phyloP scores from a whole-genome alignment of 208 protist genomes.

The Trypanosomatidae sp. region DNA sequence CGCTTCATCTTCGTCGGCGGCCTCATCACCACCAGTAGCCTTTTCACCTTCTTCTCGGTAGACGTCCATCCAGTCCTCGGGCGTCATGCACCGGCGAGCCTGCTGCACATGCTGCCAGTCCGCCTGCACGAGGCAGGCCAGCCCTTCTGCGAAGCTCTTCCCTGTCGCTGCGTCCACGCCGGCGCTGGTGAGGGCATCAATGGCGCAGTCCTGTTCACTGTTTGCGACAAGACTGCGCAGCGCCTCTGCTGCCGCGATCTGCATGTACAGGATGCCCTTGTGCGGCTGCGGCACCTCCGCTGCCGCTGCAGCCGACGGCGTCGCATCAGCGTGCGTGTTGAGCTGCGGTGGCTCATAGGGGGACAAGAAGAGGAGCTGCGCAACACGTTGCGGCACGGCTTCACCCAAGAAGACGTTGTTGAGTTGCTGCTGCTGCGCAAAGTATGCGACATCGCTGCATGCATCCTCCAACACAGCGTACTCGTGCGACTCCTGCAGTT shows the following conservation, averaged over 20 bases:
- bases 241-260: slow-evolving; percentile 56
- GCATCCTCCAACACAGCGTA: slow-evolving; percentile 57
- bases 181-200: slow-evolving; percentile 40
- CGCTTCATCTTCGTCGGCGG: not conserved
- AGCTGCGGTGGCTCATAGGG: not conserved
- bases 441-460: slow-evolving; percentile 48
- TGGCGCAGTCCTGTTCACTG: slow-evolving; percentile 53
- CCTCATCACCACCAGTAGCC: not conserved
- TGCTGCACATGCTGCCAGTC: slow-evolving; percentile 39
- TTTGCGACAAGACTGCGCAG: slow-evolving; percentile 67
- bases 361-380: slow-evolving; percentile 42
- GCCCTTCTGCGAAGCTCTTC: slow-evolving; percentile 26
- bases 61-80: slow-evolving; percentile 23
- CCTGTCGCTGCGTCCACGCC: slow-evolving; percentile 13
- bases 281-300: slow-evolving; percentile 8
- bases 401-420: slow-evolving; percentile 37
- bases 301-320: not conserved
- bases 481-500: slow-evolving; percentile 34
- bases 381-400: slow-evolving; percentile 49
- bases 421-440: slow-evolving; percentile 37
- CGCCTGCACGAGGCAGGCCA: slow-evolving; percentile 29
- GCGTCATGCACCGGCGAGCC: slow-evolving; percentile 23
- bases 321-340: not conserved
- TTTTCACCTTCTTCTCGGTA: slow-evolving; percentile 8
- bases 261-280: slow-evolving; percentile 46